Evolutionary conservation across 192 early-diverging fungal species (phyloP).

Genomic region (Entomortierella parvispora): DNA sequence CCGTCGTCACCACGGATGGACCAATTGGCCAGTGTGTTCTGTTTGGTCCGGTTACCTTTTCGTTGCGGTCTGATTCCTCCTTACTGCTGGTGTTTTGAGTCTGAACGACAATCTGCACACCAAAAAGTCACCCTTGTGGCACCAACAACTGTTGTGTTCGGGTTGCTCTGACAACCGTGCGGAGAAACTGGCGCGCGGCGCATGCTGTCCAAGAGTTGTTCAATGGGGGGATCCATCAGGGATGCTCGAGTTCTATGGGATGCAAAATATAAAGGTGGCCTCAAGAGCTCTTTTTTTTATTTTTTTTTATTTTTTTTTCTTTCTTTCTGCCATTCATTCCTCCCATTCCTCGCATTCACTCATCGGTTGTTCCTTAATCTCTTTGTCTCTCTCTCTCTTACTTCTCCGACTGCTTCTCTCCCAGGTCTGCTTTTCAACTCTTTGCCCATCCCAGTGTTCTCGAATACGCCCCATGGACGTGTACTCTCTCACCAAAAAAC

Average conservation of each 20-base stretch:
- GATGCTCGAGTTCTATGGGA: too few relatives aligned
- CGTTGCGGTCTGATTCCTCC: not conserved
- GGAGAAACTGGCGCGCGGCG: too few relatives aligned
- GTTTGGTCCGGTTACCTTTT: not conserved
- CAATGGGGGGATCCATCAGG: too few relatives aligned
- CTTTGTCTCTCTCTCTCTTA: slow-evolving; percentile 1
- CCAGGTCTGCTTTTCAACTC: not conserved
- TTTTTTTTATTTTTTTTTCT: not conserved
- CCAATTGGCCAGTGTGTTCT: not conserved
- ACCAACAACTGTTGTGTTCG: too few relatives aligned
- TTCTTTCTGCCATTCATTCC: not conserved
- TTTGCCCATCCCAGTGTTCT: not conserved
- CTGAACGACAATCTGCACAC: too few relatives aligned
- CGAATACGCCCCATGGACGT: slow-evolving; percentile 33
- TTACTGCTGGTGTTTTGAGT: too few relatives aligned
- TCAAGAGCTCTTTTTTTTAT: not conserved
- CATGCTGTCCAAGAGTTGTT: too few relatives aligned
- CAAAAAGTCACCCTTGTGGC: too few relatives aligned
- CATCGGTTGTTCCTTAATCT: not conserved
- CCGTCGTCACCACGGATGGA: not conserved
- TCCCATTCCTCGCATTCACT: not conserved
- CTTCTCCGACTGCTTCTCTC: not conserved
- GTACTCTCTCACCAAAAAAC: slow-evolving; percentile 46
- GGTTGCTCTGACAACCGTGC: too few relatives aligned
- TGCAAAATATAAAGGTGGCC: too few relatives aligned